Evolutionary conservation across 495 filamentous ascomycete species (phyloP).

Genomic region (Ramalina peruviana): DNA sequence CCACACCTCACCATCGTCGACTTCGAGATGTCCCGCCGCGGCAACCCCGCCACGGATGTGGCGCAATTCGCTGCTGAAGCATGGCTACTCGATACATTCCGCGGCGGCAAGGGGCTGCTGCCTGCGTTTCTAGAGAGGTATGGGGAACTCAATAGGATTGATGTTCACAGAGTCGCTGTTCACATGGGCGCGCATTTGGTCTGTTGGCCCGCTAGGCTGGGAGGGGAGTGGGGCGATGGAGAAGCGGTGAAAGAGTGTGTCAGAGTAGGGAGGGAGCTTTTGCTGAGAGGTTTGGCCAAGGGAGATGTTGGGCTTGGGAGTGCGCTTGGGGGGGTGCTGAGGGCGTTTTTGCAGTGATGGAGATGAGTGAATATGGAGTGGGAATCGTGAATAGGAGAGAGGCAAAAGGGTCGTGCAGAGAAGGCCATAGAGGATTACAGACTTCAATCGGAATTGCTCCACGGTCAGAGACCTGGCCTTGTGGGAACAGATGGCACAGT

Average conservation of each 20-base stretch:
- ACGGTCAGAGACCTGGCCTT: too few species aligned
- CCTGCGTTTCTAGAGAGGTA: constrained; percentile 20
- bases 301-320: constrained; percentile 4
- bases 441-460: too few species aligned
- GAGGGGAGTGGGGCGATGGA: constrained; percentile 17
- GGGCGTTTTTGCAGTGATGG: not conserved
- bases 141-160: constrained; percentile 3
- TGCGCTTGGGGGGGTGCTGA: not conserved
- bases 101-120: constrained; percentile 18
- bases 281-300: constrained; percentile 10
- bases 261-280: constrained; percentile 13
- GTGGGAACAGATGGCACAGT: too few species aligned
- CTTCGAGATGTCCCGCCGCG: constrained; percentile 25
- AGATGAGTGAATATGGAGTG: too few species aligned
- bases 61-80: constrained; percentile 27
- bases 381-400: too few species aligned
- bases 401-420: too few species aligned
- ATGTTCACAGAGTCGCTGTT: constrained; percentile 17
- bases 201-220: constrained; percentile 20
- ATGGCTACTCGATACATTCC: constrained; percentile 23
- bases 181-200: constrained; percentile 23
- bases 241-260: constrained; percentile 19
- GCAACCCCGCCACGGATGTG: constrained; percentile 22
- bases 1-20: constrained; percentile 20
- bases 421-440: too few species aligned